These are phyloP conservation scores for Microbotryomycetes sp. DNA, from an alignment of 1,284 basidiomycete genomes.

Conservation along the genomic window DNA sequence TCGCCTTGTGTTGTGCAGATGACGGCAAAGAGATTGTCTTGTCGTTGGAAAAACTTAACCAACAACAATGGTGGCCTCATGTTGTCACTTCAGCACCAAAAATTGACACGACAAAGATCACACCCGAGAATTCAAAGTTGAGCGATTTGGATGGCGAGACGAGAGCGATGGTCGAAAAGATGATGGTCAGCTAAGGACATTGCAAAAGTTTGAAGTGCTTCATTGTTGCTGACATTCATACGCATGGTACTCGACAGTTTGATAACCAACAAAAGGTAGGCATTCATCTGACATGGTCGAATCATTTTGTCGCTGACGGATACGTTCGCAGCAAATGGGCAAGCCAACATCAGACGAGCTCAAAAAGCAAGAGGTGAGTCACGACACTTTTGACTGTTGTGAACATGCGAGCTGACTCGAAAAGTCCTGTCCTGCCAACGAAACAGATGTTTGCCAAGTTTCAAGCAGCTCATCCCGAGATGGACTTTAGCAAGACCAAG, in stretches of 20 bases:
- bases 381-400: background rate
- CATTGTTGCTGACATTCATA: slow-evolving; percentile 19
- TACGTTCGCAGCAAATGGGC: slow-evolving; percentile 69
- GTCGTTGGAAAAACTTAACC: slow-evolving; percentile 80
- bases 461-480: slow-evolving; percentile 80
- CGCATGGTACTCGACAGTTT: slow-evolving; percentile 54
- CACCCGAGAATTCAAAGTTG: slow-evolving; percentile 89
- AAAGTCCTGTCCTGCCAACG: background rate
- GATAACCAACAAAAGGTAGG: slow-evolving; percentile 92
- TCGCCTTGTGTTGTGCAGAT: slow-evolving; percentile 49
- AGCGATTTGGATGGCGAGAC: slow-evolving; percentile 93
- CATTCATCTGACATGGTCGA: background rate
- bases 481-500: slow-evolving; percentile 72
- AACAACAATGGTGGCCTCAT: slow-evolving; percentile 95
- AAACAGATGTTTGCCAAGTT: slow-evolving; percentile 78
- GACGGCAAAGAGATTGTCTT: slow-evolving; percentile 66
- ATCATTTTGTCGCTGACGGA: background rate
- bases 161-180: slow-evolving; percentile 98
- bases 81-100: slow-evolving; percentile 91
- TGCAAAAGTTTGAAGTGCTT: slow-evolving; percentile 2
- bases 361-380: slow-evolving; percentile 44
- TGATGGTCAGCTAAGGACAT: slow-evolving; percentile 74
- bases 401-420: too few species aligned
- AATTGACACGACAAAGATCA: slow-evolving; percentile 94
- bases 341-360: slow-evolving; percentile 53